phyloP scores from a whole-genome alignment of 352 stramenopile genomes.

The Phytophthora pini region DNA sequence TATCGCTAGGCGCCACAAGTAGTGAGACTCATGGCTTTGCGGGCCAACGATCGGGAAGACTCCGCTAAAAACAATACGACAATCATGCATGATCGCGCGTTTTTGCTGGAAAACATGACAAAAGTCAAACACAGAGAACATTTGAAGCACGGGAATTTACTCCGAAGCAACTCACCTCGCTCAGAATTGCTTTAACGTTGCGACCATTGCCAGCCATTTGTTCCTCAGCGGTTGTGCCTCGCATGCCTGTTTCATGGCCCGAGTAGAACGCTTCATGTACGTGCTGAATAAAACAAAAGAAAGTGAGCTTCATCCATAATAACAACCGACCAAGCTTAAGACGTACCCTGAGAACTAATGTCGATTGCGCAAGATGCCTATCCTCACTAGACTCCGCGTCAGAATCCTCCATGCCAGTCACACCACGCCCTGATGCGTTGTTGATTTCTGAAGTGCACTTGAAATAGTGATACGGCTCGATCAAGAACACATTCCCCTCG shows the following conservation, averaged over 20 bases:
- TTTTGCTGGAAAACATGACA: constrained; percentile 56
- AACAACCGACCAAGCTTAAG: background rate
- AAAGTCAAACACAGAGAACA: constrained; percentile 5
- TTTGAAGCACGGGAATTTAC: background rate
- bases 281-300: constrained; percentile 31
- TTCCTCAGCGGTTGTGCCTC: constrained; percentile 63
- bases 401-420: constrained; percentile 49
- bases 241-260: constrained; percentile 48
- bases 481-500: constrained; percentile 86
- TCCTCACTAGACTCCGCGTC: constrained; percentile 40
- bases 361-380: constrained; percentile 61
- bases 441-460: constrained; percentile 86
- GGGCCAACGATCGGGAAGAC: constrained; percentile 72
- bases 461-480: constrained; percentile 88
- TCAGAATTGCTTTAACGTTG: constrained; percentile 76
- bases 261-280: constrained; percentile 72
- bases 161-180: constrained; percentile 41
- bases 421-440: constrained; percentile 69
- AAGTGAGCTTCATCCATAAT: constrained; percentile 1
- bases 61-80: constrained; percentile 83
- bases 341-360: constrained; percentile 62
- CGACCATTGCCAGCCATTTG: constrained; percentile 74
- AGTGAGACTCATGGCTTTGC: constrained; percentile 67
- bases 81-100: constrained; percentile 64
- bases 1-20: constrained; percentile 78